Evolutionary conservation across 495 filamentous ascomycete species (phyloP).

Genomic region (Pseudevernia furfuracea): DNA sequence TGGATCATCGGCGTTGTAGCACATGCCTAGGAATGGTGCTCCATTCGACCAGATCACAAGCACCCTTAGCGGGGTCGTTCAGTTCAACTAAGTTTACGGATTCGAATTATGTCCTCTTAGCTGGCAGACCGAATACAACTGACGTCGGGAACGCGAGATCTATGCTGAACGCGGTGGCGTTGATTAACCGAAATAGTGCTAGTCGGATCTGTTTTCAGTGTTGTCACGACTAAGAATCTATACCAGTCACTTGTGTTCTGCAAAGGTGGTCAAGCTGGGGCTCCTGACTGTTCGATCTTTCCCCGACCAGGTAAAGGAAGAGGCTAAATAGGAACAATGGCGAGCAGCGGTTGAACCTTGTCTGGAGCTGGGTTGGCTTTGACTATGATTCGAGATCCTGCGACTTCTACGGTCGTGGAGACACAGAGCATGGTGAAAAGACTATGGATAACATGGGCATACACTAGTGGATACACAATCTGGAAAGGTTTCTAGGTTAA

Average conservation of each 20-base stretch:
- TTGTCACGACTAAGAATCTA: background rate
- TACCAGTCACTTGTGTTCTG: background rate
- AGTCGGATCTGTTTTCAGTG: background rate
- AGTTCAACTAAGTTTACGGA: background rate
- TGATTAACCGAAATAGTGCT: background rate
- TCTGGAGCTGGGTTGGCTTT: conserved; percentile 1
- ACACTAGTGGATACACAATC: no score
- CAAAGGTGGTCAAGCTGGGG: background rate
- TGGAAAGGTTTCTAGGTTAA: no score
- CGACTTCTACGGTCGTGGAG: background rate
- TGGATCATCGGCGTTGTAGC: background rate
- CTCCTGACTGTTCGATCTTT: background rate
- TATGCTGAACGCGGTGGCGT: background rate
- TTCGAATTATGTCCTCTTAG: background rate
- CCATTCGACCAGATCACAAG: background rate
- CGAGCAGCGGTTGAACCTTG: background rate
- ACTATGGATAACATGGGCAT: background rate
- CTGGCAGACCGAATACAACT: background rate
- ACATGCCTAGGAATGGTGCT: background rate
- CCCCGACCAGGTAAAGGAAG: conserved; percentile 2
- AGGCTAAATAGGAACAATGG: conserved; percentile 3
- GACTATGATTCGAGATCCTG: background rate
- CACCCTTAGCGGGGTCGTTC: background rate
- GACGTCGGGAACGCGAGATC: background rate
- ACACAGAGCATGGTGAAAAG: background rate